Percentiles rank a stretch among this genome's conserved stretches.
These are phyloP conservation scores for Colletotrichum sp. DNA, from an alignment of 2,329 filamentous ascomycete genomes.

Conservation along the genomic window DNA sequence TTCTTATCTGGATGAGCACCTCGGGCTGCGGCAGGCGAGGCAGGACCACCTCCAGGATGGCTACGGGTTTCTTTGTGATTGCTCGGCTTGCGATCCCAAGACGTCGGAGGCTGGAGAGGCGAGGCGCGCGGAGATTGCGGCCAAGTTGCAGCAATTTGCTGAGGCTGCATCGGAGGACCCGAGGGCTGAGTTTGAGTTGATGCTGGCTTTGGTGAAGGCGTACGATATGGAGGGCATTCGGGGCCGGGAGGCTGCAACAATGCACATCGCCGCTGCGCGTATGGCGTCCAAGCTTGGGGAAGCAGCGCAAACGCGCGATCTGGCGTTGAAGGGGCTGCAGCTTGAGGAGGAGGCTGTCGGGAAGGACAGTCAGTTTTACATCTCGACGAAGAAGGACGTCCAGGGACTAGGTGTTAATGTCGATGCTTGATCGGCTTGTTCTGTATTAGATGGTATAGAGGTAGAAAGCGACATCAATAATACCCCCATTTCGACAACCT, in stretches of 20 bases:
- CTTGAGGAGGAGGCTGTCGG: constrained; percentile 16
- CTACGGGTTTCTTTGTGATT: constrained; percentile 7
- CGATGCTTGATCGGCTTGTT: neutral
- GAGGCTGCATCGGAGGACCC: neutral
- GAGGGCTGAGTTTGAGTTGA: neutral
- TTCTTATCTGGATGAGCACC: constrained; percentile 16
- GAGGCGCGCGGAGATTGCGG: neutral
- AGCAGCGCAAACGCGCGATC: neutral
- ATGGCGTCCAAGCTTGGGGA: neutral
- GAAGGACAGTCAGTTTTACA: constrained; percentile 13
- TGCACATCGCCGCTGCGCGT: neutral
- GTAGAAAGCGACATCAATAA: neutral
- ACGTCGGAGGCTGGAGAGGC: neutral
- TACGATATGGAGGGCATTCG: constrained; percentile 6
- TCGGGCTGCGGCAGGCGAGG: neutral
- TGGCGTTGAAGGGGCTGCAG: constrained; percentile 1
- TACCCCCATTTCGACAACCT: neutral
- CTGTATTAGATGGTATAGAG: neutral
- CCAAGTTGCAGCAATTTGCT: neutral
- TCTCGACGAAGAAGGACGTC: neutral
- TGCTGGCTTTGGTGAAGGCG: neutral
- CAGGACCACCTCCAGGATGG: neutral
- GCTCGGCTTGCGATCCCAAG: neutral
- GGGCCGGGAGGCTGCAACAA: constrained; percentile 9
- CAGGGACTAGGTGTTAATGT: neutral